These are phyloP conservation scores for Fusarium torulosum DNA, from an alignment of 2,329 filamentous ascomycete species.

Conservation along the genomic window DNA sequence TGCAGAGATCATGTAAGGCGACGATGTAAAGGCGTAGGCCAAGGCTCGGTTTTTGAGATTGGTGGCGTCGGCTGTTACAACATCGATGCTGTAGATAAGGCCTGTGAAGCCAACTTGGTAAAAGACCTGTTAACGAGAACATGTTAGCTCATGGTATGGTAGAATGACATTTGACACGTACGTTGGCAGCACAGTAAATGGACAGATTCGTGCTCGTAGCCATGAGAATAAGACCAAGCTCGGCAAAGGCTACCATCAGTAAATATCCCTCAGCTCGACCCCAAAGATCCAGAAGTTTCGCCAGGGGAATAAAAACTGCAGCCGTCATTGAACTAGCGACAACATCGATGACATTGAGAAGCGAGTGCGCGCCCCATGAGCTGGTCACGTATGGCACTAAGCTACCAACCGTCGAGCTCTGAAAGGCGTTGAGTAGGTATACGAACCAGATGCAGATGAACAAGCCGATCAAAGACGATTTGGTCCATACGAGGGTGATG, in stretches of 20 bases:
- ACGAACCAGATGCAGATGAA: slow-evolving; percentile 32
- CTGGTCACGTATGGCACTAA: slow-evolving; percentile 15
- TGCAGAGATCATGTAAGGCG: slow-evolving; percentile 61
- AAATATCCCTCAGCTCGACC: slow-evolving; percentile 23
- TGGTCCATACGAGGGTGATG: slow-evolving; percentile 22
- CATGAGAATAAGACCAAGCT: slow-evolving; percentile 68
- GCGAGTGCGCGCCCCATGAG: slow-evolving; percentile 7
- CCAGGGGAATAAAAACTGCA: slow-evolving; percentile 16
- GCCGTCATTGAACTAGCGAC: slow-evolving; percentile 17
- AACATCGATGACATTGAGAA: slow-evolving; percentile 20
- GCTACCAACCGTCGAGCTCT: slow-evolving; percentile 55
- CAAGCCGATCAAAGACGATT: slow-evolving; percentile 4
- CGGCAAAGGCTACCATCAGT: slow-evolving; percentile 44
- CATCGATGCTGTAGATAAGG: slow-evolving; percentile 19
- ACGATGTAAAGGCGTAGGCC: slow-evolving; percentile 56
- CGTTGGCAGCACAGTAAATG: slow-evolving; percentile 65
- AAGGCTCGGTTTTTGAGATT: slow-evolving; percentile 20
- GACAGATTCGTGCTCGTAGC: slow-evolving; percentile 62
- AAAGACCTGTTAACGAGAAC: not conserved
- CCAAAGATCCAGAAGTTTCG: slow-evolving; percentile 27
- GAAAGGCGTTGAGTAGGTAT: slow-evolving; percentile 16
- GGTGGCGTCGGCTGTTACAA: slow-evolving; percentile 22
- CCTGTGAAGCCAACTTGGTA: slow-evolving; percentile 23
- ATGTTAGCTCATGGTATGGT: accelerated
- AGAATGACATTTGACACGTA: slow-evolving; percentile 11